These are phyloP conservation scores for Purshia tridentata DNA, from an alignment of 306 rosid genomes.

Conservation along the genomic window DNA sequence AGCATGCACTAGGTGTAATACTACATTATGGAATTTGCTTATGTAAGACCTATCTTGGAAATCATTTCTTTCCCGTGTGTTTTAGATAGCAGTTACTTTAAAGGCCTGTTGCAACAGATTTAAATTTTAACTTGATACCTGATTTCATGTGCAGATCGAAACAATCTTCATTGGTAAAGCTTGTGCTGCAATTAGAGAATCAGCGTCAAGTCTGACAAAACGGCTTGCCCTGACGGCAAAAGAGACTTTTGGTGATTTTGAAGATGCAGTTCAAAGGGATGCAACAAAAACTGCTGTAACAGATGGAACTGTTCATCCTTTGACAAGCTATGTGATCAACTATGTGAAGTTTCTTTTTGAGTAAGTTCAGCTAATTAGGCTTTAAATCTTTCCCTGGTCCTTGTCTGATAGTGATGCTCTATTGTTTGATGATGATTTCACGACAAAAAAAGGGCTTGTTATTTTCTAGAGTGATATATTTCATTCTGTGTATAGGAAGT, in stretches of 20 bases:
- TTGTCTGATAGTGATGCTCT: background rate
- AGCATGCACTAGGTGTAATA: slow-evolving; percentile 7
- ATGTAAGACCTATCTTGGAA: background rate
- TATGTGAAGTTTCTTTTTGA: slow-evolving; percentile 94
- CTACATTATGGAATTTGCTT: no score
- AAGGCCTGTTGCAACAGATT: slow-evolving; percentile 19
- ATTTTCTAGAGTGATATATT: background rate
- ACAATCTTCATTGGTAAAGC: slow-evolving; percentile 80
- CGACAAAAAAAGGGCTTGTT: background rate
- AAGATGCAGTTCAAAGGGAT: slow-evolving; percentile 95
- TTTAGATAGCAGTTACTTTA: background rate
- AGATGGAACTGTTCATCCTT: slow-evolving; percentile 98
- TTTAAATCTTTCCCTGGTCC: background rate
- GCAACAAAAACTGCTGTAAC: slow-evolving; percentile 93
- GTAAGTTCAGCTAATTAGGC: slow-evolving; percentile 52
- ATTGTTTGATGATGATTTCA: background rate
- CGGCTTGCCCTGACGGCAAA: slow-evolving; percentile 89
- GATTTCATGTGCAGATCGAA: slow-evolving; percentile 59
- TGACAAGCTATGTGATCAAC: slow-evolving; percentile 95
- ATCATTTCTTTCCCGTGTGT: background rate
- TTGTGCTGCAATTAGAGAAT: slow-evolving; percentile 76
- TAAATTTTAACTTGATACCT: slow-evolving; percentile 16
- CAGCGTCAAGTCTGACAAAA: slow-evolving; percentile 78
- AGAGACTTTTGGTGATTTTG: slow-evolving; percentile 94
- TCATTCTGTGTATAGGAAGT: background rate